Base-by-base conservation (phyloP, 225 moss, liverwort and hornwort genomes). In the Asterella californica region DNA sequence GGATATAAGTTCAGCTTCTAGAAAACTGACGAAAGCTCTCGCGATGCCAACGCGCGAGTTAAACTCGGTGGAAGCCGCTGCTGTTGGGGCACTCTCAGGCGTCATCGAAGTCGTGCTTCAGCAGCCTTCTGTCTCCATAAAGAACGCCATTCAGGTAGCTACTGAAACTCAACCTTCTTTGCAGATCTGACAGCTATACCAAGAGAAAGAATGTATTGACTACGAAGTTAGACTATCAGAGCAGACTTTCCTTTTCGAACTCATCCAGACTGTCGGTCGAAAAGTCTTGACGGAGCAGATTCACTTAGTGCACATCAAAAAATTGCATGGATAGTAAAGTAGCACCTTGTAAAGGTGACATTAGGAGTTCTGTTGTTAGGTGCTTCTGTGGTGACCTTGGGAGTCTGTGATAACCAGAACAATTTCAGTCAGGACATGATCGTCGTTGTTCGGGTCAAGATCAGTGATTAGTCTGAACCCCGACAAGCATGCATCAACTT, bases 51-150 rank as follows among this genome's bases (percentile, higher is more conserved):
- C 17, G 84, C 75, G 79, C 34, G 81, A 65, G 29, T 81, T 91
- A 81, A 83, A 85, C 29, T 77, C 89, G 17, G 70, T 82, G 38
- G 90, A 91, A 83, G 84, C 88, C 25, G 90, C 87, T 0, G 82
- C 81, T 37, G 82, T 92, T 59, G 92, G 92, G 78, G 89, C 92
- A 55, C 30, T 91, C 5, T 89, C 87, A 2, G 88, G 91, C 54
- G 83, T 90, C 72, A 87, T 92, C 17, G 90, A 92, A 81, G 90
- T 92, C 60, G 79, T 88, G 25, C 84, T 90, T 45, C 90, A 89
- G 76, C 92, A 92, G 46, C 90, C 92, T 21, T 92, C 89, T 2
- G 84, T 92, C 10, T 85, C 86, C 54, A 83, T 92, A n/a, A 92
- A 92, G 81, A 92, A 87, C 76, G 74, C 83, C 49, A 85, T 90